These are phyloP conservation scores for Scenedesmus sp. DNA, from an alignment of 163 green algal genomes.

Conservation along the genomic window DNA sequence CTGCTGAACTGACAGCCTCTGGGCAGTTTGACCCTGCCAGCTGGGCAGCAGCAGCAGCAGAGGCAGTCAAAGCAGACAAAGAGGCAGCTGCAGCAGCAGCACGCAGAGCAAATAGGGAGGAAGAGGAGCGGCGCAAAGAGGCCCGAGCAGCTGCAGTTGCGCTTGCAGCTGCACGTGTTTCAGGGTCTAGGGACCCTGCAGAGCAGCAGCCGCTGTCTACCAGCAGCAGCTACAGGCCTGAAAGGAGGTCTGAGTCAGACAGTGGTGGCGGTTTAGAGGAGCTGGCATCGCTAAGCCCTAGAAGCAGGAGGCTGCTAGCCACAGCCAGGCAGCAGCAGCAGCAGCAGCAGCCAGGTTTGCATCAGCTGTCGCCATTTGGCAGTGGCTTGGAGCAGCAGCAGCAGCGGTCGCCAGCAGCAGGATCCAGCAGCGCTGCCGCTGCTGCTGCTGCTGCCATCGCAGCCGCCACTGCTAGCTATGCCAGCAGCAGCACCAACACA, in stretches of 20 bases:
- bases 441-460: slow-evolving; percentile 11
- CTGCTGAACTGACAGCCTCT: slow-evolving; percentile 1
- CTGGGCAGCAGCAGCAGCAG: slow-evolving; percentile 11
- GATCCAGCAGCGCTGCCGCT: not conserved
- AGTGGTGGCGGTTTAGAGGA: not conserved
- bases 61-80: not conserved
- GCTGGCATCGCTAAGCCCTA: not conserved
- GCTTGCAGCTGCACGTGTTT: not conserved
- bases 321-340: slow-evolving; percentile 1
- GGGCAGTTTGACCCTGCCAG: slow-evolving; percentile 9
- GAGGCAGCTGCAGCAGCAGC: slow-evolving; percentile 17
- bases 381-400: not conserved
- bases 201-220: not conserved
- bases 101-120: not conserved
- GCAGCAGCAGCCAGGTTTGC: not conserved
- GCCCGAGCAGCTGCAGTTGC: not conserved
- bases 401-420: slow-evolving; percentile 5
- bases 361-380: not conserved
- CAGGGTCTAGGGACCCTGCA: not conserved
- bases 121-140: not conserved
- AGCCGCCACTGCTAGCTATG: slow-evolving; percentile 26
- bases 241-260: not conserved
- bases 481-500: not conserved
- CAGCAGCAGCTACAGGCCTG: slow-evolving; percentile 2
- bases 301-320: not conserved